phyloP scores from a whole-genome alignment of 768 basidiomycete genomes.

The Plicaturopsis crispa region DNA sequence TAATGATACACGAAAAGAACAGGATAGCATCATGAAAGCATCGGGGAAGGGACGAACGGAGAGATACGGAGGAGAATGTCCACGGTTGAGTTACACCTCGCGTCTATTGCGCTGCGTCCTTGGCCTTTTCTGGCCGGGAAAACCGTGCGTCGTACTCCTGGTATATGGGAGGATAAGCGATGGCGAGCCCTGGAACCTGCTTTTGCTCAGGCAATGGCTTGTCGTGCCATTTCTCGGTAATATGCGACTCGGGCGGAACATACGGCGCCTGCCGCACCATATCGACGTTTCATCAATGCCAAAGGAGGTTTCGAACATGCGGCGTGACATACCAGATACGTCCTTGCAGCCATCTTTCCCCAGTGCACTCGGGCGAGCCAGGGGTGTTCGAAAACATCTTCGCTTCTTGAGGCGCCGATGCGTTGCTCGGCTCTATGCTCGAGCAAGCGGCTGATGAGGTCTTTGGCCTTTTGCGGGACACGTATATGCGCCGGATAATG shows the following conservation, averaged over 20 bases:
- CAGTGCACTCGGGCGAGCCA: conserved; percentile 43
- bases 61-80: too few species aligned
- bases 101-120: too few species aligned
- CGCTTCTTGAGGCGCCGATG: conserved; percentile 26
- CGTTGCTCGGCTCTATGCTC: conserved; percentile 26
- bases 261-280: conserved; percentile 31
- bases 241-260: conserved; percentile 25
- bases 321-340: conserved; percentile 34
- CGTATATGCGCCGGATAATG: conserved; percentile 29
- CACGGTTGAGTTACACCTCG: too few species aligned
- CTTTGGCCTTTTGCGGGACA: conserved; percentile 32
- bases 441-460: conserved; percentile 35
- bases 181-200: conserved; percentile 30
- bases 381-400: conserved; percentile 30
- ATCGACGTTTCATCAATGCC: conserved; percentile 6
- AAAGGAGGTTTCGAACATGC: not conserved
- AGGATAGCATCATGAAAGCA: too few species aligned
- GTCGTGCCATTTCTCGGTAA: conserved; percentile 32
- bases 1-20: too few species aligned
- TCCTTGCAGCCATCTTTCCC: conserved; percentile 33
- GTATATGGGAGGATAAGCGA: conserved; percentile 24
- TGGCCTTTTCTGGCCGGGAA: too few species aligned
- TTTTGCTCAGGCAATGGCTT: conserved; percentile 26
- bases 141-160: conserved; percentile 30
- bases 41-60: too few species aligned